Evolutionary conservation across 257 asterid genomes (phyloP).

Genomic region (Catharanthus roseus): DNA sequence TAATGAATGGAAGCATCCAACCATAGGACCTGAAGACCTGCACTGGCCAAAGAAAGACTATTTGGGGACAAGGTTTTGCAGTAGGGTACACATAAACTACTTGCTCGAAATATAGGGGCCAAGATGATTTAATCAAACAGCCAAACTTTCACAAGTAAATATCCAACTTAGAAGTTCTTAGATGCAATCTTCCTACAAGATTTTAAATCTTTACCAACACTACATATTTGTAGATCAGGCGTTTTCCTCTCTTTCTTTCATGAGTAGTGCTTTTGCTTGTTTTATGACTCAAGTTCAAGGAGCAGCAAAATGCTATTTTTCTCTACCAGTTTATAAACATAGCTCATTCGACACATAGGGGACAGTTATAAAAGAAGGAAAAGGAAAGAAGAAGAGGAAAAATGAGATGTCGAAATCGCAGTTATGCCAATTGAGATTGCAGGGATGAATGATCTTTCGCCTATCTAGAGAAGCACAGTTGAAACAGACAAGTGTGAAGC

Average conservation of each 20-base stretch:
- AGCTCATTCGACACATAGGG: neutral
- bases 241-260: neutral
- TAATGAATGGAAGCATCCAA: slow-evolving; percentile 53
- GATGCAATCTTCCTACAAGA: neutral
- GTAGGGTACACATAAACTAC: neutral
- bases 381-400: neutral
- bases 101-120: neutral
- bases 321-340: neutral
- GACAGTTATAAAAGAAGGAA: neutral
- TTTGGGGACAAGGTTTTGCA: slow-evolving; percentile 9
- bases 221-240: neutral
- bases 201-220: too few species aligned
- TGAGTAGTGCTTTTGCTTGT: neutral
- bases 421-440: neutral
- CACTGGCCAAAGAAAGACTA: slow-evolving; percentile 22
- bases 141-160: neutral
- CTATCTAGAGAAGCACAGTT: neutral
- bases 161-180: neutral
- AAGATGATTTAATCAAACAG: neutral
- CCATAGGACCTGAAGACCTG: slow-evolving; percentile 79
- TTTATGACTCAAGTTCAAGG: neutral
- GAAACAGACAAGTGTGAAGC: neutral
- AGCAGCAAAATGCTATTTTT: neutral
- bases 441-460: neutral
- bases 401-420: neutral